A percentile compares a stretch with the other conserved stretches of the same genome.
Evolutionary conservation across 345 rosid species (phyloP).

Genomic region (Arabidopsis arenosa): DNA sequence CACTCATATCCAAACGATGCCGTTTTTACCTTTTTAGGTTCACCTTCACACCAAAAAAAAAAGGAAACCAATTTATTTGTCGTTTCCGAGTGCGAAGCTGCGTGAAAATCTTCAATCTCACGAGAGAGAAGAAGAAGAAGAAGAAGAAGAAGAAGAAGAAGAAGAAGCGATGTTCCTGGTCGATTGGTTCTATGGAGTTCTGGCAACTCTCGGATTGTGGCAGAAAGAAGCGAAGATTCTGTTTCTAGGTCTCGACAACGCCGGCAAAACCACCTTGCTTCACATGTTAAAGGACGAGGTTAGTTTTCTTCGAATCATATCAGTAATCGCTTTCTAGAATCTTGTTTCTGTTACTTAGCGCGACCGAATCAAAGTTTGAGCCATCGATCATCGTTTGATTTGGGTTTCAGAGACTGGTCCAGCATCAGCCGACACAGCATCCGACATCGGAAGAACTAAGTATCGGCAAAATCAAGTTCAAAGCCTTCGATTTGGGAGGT

Average conservation of each 20-base stretch:
- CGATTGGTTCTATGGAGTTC: constrained; percentile 30
- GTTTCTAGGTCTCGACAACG: constrained; percentile 74
- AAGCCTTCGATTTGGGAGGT: constrained; percentile 85
- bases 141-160: neutral
- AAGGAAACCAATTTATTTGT: too few relatives aligned
- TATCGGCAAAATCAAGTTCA: constrained; percentile 52
- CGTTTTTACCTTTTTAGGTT: too few relatives aligned
- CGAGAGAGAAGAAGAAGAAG: neutral
- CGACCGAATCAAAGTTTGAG: neutral
- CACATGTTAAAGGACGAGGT: constrained; percentile 89
- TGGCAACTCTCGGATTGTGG: neutral
- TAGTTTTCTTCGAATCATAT: constrained; percentile 7
- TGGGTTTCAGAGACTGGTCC: constrained; percentile 69
- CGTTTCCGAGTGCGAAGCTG: neutral
- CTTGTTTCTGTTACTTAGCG: neutral
- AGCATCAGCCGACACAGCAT: constrained; percentile 85
- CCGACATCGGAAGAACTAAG: constrained; percentile 56
- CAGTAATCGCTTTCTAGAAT: neutral
- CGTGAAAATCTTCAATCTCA: neutral
- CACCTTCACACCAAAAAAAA: too few relatives aligned
- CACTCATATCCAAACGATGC: too few relatives aligned
- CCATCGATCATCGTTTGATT: neutral
- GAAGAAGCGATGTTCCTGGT: constrained; percentile 26
- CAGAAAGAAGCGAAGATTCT: constrained; percentile 51
- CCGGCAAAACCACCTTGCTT: constrained; percentile 77